Conservation (phyloP, 2,329 filamentous ascomycete genomes). For the Nothophoma quercina region DNA sequence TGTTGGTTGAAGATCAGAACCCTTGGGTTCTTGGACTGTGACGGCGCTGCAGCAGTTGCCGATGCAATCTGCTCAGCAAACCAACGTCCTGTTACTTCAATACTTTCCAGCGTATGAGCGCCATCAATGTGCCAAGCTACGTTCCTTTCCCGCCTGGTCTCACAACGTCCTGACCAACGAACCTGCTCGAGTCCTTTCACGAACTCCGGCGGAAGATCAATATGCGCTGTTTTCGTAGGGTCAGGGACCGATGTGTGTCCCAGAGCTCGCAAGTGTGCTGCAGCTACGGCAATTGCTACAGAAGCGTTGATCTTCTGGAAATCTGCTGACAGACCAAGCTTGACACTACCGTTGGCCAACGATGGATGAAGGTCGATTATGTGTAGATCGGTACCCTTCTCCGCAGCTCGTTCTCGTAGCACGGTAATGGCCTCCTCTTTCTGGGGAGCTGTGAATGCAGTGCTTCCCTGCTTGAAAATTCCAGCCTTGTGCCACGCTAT, state of each 20-base stretch:
- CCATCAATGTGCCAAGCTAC: constrained; percentile 84
- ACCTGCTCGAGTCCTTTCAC: constrained; percentile 70
- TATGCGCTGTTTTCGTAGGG: constrained; percentile 36
- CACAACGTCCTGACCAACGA: constrained; percentile 78
- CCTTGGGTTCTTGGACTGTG: constrained; percentile 48
- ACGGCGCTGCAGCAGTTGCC: constrained; percentile 42
- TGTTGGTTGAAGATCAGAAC: constrained; percentile 93
- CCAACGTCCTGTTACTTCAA: constrained; percentile 79
- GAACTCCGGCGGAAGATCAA: constrained; percentile 67
- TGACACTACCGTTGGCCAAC: constrained; percentile 53
- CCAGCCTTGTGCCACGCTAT: constrained; percentile 95
- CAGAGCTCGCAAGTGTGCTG: constrained; percentile 62
- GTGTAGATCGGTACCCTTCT: constrained; percentile 56
- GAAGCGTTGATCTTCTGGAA: constrained; percentile 71
- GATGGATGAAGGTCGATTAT: constrained; percentile 60
- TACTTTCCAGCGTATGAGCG: constrained; percentile 85
- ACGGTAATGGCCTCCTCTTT: constrained; percentile 63
- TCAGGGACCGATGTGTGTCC: constrained; percentile 53
- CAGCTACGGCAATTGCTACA: constrained; percentile 66
- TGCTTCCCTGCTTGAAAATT: constrained; percentile 75
- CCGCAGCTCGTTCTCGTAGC: constrained; percentile 62
- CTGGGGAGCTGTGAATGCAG: constrained; percentile 70
- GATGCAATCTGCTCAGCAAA: constrained; percentile 62
- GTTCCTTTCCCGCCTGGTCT: constrained; percentile 64
- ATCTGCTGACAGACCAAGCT: constrained; percentile 66